Evolutionary conservation across 208 protist species (phyloP).

Genomic region (Strigomonas culicis): DNA sequence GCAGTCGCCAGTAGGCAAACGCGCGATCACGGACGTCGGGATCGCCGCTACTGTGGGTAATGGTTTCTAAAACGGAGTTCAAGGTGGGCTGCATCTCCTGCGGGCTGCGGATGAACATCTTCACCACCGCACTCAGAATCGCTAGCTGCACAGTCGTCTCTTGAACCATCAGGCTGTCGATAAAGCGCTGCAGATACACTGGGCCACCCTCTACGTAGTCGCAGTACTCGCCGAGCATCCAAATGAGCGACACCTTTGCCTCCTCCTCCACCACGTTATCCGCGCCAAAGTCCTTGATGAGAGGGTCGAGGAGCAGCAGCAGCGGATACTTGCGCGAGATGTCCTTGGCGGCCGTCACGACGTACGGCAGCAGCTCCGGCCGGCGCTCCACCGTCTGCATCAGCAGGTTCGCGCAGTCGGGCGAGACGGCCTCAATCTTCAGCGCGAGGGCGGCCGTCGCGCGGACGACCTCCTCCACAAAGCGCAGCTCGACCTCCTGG

Average conservation of each 20-base stretch:
- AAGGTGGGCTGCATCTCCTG: conserved; percentile 67
- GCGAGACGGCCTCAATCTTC: conserved; percentile 95
- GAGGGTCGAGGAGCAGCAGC: conserved; percentile 61
- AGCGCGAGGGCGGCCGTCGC: conserved; percentile 97
- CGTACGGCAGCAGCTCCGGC: conserved; percentile 61
- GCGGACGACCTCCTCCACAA: conserved; percentile 96
- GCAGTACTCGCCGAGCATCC: conserved; percentile 99
- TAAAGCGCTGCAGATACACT: conserved; percentile 93
- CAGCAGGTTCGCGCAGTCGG: conserved; percentile 90
- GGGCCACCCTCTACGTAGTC: conserved; percentile 95
- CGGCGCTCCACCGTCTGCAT: conserved; percentile 51
- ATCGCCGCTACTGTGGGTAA: conserved; percentile 90
- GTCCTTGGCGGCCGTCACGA: conserved; percentile 81
- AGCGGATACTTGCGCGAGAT: conserved; percentile 83
- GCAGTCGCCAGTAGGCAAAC: conserved; percentile 99
- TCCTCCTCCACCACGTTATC: conserved; percentile 96
- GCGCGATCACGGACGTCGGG: conserved; percentile 98
- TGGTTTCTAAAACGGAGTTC: conserved; percentile 54
- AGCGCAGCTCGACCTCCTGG: conserved; percentile 97
- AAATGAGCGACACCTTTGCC: conserved; percentile 98
- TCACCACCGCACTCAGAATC: conserved; percentile 97
- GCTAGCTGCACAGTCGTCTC: conserved; percentile 80
- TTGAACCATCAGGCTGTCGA: conserved; percentile 93
- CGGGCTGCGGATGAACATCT: conserved; percentile 97
- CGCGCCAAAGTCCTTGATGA: conserved; percentile 63